These are phyloP conservation scores for Striga hermonthica DNA, from an alignment of 305 asterid genomes.

Conservation along the genomic window DNA sequence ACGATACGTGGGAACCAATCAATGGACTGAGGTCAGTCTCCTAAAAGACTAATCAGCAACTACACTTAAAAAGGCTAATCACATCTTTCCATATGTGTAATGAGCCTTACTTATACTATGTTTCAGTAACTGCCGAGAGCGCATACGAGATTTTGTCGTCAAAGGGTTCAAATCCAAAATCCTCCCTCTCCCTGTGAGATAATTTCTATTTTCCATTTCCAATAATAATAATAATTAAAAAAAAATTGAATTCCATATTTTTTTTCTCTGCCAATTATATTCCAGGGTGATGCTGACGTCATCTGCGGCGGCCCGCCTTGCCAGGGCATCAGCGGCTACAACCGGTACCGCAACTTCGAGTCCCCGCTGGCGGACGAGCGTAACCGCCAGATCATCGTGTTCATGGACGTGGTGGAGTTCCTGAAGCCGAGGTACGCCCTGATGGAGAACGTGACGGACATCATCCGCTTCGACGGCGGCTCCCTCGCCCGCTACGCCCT, in stretches of 20 bases:
- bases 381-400: constrained; percentile 50
- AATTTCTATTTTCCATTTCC: not conserved
- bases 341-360: constrained; percentile 45
- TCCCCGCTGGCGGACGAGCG: constrained; percentile 52
- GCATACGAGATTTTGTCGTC: constrained; percentile 41
- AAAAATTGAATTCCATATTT: no score
- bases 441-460: constrained; percentile 63
- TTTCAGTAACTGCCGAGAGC: constrained; percentile 47
- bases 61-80: not conserved
- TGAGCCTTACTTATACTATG: not conserved
- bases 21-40: constrained; percentile 46
- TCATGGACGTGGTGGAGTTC: constrained; percentile 49
- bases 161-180: constrained; percentile 39
- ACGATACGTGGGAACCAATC: constrained; percentile 59
- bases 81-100: constrained; percentile 13
- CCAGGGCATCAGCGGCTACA: constrained; percentile 62
- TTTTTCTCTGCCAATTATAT: not conserved
- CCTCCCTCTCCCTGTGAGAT: constrained; percentile 53
- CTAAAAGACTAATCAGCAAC: not conserved
- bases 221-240: no score
- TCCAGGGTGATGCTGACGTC: constrained; percentile 51
- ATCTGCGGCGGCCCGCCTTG: constrained; percentile 65
- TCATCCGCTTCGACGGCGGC: constrained; percentile 49
- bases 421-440: constrained; percentile 46
- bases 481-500: constrained; percentile 54